phyloP scores from a whole-genome alignment of 441 rosid genomes.

The Eutrema salsugineum region DNA sequence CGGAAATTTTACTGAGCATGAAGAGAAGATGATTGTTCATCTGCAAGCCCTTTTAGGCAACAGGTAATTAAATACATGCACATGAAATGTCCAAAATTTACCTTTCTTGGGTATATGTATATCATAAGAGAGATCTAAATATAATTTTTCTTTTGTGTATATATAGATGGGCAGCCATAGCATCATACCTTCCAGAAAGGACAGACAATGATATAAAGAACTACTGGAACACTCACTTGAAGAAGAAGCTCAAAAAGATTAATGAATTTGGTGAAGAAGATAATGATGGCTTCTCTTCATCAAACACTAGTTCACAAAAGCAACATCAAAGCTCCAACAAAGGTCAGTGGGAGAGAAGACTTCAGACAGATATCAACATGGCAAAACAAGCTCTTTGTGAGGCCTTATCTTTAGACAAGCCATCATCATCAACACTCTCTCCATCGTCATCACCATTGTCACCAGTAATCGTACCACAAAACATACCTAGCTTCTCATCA shows the following conservation, averaged over 20 bases:
- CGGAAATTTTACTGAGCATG: slow-evolving; percentile 60
- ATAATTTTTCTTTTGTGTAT: neutral
- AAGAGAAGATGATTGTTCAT: slow-evolving; percentile 61
- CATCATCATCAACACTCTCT: slow-evolving; percentile 25
- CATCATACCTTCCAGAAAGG: slow-evolving; percentile 63
- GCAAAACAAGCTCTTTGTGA: slow-evolving; percentile 58
- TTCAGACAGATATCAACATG: slow-evolving; percentile 60
- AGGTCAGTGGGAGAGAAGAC: slow-evolving; percentile 70
- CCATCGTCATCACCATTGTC: neutral
- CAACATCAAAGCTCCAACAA: slow-evolving; percentile 33
- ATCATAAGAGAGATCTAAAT: neutral
- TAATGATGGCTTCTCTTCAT: slow-evolving; percentile 31
- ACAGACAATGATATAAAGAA: slow-evolving; percentile 66
- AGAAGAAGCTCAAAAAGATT: slow-evolving; percentile 50
- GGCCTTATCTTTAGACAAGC: slow-evolving; percentile 48
- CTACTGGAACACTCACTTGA: slow-evolving; percentile 65
- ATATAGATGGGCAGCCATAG: slow-evolving; percentile 73
- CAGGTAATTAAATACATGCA: slow-evolving; percentile 34
- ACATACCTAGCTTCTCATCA: slow-evolving; percentile 20
- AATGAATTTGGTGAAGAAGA: slow-evolving; percentile 37
- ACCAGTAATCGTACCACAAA: neutral
- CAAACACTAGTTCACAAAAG: slow-evolving; percentile 18
- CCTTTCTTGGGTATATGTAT: neutral
- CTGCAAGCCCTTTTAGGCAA: slow-evolving; percentile 70
- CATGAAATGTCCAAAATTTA: neutral